phyloP scores from a whole-genome alignment of 2,329 filamentous ascomycete species.

The Cytospora piceicola region DNA sequence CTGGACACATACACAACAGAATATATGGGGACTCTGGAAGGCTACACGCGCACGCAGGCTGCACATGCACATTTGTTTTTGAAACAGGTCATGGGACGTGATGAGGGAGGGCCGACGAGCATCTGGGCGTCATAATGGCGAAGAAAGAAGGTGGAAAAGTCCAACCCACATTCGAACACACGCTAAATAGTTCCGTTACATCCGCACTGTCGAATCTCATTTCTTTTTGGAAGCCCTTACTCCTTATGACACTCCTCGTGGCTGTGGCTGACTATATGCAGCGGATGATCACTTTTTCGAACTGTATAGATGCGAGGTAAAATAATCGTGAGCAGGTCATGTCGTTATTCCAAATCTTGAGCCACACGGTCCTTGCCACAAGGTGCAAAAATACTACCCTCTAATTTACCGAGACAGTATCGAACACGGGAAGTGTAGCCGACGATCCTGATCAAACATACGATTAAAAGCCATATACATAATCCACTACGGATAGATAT shows the following conservation, averaged over 20 bases:
- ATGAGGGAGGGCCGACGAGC: neutral
- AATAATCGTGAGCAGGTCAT: too few species aligned
- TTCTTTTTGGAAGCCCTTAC: neutral
- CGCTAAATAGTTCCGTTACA: neutral
- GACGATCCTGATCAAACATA: neutral
- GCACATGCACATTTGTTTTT: constrained; percentile 4
- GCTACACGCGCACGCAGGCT: neutral
- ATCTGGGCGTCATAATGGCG: neutral
- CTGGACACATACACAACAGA: neutral
- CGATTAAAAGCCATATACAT: neutral
- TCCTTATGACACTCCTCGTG: neutral
- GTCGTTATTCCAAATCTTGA: too few species aligned
- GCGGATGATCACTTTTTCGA: neutral
- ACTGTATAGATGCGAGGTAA: neutral
- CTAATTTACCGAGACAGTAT: neutral
- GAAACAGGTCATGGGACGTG: constrained; percentile 9
- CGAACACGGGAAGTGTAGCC: neutral
- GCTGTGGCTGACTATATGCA: neutral
- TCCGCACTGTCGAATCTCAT: neutral
- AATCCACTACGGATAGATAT: neutral
- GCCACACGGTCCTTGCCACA: neutral
- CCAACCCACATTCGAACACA: neutral
- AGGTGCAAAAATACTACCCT: neutral
- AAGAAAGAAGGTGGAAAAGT: neutral
- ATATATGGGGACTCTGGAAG: neutral